Conservation (phyloP, 208 protist genomes). For the Acanthamoeba sp. region DNA sequence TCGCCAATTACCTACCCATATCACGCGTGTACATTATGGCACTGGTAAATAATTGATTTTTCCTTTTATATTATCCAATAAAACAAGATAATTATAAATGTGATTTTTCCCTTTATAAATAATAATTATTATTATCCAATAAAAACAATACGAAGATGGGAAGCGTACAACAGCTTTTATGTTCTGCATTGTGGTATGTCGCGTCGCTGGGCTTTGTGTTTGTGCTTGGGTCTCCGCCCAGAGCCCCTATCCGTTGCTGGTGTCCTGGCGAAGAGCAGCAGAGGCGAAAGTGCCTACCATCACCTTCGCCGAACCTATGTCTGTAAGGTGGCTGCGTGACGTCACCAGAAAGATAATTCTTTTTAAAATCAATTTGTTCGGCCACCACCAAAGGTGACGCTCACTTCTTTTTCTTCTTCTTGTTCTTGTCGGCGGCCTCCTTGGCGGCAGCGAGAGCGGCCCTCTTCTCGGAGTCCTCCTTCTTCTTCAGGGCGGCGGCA, state of each 20-base stretch:
- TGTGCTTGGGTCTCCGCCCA: too few species aligned
- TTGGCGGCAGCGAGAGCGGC: conserved; percentile 36
- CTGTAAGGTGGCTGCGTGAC: too few species aligned
- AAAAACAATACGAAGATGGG: neutral
- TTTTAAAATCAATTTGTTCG: too few species aligned
- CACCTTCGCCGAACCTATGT: too few species aligned
- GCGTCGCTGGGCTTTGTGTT: too few species aligned
- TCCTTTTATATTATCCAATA: neutral
- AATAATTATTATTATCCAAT: neutral
- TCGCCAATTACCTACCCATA: conserved; percentile 88
- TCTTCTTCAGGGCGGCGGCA: neutral
- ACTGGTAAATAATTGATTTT: neutral
- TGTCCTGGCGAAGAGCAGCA: too few species aligned
- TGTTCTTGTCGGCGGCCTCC: conserved; percentile 2
- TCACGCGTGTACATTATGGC: neutral
- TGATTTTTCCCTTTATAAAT: neutral
- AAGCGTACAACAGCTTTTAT: conserved; percentile 7
- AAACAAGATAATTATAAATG: neutral
- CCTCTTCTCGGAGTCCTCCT: conserved; percentile 46
- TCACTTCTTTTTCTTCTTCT: conserved; percentile 50
- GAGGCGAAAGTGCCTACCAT: too few species aligned
- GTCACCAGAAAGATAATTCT: too few species aligned
- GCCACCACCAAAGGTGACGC: too few species aligned
- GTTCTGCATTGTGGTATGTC: neutral
- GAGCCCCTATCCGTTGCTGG: too few species aligned